Evolutionary conservation across 116 monocot genomes (phyloP), one percentile per base, ranked within the genome.

Genomic region (Zostera marina): DNA sequence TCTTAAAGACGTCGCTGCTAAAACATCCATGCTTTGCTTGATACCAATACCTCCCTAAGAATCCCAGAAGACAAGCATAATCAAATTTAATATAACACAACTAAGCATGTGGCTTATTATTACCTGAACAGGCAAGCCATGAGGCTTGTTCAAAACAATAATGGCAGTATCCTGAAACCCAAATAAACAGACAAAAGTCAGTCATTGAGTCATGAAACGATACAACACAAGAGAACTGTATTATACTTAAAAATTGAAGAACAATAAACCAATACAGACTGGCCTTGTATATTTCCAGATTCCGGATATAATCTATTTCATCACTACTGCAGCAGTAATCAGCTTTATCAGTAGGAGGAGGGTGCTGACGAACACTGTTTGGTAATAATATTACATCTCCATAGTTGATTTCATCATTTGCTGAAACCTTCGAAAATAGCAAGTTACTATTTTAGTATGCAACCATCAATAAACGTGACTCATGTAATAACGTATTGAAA

Each of bases 91-190:
- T 41, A 19, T 38, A 12, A 9, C 39, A 56, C 20, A 32, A 22
- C 9, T 39, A n/a, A n/a, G n/a, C n/a, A n/a, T n/a, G n/a, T n/a
- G n/a, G n/a, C n/a, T n/a, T n/a, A 17, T 13, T 5, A 42, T 63
- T 61, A 96, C 96, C 85, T 98, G 98, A 12, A 86, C 86, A 11
- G 86, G 65, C 74, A 98, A 61, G 42, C 96, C 90, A 56, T 77
- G 78, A 54, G 98, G 98, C 60, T 98, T 98, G 58, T 98, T 98
- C 44, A 98, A 45, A 44, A 71, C 90, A 69, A 98, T 75, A 46
- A 89, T 82, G 11, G 79, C 72, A 22, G 71, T 25, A 66, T 98
- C 98, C 98, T 98, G 70, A 48, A 70, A 42, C 52, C 56, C 38
- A 58, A 73, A 45, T 22, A 3, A n/a, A 59, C 42, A n/a, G n/a